Conservation (phyloP, 768 basidiomycete genomes). For the Lyophyllum atratum region DNA sequence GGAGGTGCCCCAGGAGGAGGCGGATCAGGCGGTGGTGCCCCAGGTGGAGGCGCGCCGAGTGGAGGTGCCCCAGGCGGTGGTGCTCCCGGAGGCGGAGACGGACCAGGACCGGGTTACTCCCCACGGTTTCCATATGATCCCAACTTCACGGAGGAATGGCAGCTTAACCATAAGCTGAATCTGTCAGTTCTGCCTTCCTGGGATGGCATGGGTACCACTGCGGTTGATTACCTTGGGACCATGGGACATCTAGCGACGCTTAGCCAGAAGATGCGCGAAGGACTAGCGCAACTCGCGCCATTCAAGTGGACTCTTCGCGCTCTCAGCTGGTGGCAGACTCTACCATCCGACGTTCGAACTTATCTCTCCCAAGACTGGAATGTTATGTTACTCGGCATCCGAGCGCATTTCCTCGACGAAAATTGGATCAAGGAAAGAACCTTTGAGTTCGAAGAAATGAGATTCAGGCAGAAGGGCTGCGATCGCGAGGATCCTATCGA, state of each 20-base stretch:
- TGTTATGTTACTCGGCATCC: slow-evolving; percentile 3
- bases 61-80: not conserved
- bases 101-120: too few relatives aligned
- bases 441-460: slow-evolving; percentile 17
- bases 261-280: not conserved
- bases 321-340: not conserved
- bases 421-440: slow-evolving; percentile 7
- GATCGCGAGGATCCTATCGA: not conserved
- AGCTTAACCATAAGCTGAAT: not conserved
- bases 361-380: slow-evolving; percentile 5
- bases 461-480: slow-evolving; percentile 2
- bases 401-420: slow-evolving; percentile 14
- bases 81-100: not conserved
- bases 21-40: too few relatives aligned
- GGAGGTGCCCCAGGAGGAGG: too few relatives aligned
- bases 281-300: not conserved
- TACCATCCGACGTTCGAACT: not conserved
- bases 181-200: not conserved
- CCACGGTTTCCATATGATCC: too few relatives aligned
- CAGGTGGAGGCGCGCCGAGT: not conserved
- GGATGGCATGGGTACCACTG: not conserved
- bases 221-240: not conserved
- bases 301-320: not conserved
- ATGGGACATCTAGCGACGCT: not conserved
- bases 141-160: too few relatives aligned